These are phyloP conservation scores for Toxicodendron radicans DNA, from an alignment of 345 rosid species.

Conservation along the genomic window DNA sequence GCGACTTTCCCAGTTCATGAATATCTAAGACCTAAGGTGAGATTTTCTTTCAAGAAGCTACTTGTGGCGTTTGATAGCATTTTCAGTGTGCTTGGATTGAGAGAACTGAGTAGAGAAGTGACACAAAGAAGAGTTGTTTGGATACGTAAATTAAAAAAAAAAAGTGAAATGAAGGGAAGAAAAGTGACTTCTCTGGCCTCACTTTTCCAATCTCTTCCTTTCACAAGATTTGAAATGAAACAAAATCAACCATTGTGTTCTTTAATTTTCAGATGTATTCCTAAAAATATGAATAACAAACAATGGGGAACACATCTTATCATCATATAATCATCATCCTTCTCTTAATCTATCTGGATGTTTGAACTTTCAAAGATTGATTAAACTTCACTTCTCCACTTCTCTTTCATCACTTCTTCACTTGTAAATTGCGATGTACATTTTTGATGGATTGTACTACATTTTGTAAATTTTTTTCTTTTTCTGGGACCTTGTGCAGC, in stretches of 20 bases:
- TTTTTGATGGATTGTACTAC: neutral
- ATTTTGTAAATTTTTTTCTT: constrained; percentile 11
- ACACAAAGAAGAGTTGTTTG: neutral
- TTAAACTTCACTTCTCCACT: neutral
- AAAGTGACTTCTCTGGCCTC: neutral
- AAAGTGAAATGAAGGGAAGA: neutral
- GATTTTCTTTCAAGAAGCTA: constrained; percentile 10
- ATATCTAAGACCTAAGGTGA: constrained; percentile 77
- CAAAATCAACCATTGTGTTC: neutral
- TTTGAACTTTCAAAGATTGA: neutral
- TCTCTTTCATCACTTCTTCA: neutral
- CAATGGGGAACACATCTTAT: neutral
- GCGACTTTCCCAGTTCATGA: constrained; percentile 94
- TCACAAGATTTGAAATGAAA: neutral
- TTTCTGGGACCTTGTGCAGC: constrained; percentile 38
- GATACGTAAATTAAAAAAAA: neutral
- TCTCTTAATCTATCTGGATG: neutral
- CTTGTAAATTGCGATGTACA: neutral
- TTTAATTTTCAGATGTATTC: neutral
- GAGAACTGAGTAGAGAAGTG: constrained; percentile 4
- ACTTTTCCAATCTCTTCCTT: neutral
- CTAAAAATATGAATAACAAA: neutral
- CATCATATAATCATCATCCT: neutral
- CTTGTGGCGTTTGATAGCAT: constrained; percentile 3
- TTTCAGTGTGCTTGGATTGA: constrained; percentile 12